Evolutionary conservation across 164 flowering plant species (phyloP).

Genomic region (Umbellularia californica): DNA sequence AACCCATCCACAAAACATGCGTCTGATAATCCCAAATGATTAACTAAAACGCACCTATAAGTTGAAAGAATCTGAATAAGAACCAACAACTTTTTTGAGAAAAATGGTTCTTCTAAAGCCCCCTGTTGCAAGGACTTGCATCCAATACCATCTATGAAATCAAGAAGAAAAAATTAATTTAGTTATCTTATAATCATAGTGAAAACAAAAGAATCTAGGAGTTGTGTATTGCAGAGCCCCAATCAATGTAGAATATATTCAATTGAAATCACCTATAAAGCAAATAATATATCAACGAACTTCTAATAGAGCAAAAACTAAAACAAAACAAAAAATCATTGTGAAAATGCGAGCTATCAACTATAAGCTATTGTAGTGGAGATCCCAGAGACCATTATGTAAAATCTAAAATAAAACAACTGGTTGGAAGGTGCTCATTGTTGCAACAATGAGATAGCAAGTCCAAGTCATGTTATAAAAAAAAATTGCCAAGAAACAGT

Average conservation of each 20-base stretch:
- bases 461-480: too few relatives aligned
- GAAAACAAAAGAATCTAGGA: neutral
- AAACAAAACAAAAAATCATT: neutral
- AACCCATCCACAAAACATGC: neutral
- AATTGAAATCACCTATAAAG: neutral
- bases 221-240: neutral
- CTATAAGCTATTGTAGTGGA: too few relatives aligned
- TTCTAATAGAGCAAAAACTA: neutral
- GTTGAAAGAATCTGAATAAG: slow-evolving; percentile 65
- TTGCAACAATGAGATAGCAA: too few relatives aligned
- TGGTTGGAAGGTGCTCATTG: too few relatives aligned
- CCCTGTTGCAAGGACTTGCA: slow-evolving; percentile 37
- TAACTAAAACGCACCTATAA: slow-evolving; percentile 50
- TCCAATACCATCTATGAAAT: slow-evolving; percentile 35
- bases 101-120: slow-evolving; percentile 69
- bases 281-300: neutral
- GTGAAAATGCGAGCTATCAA: neutral
- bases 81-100: slow-evolving; percentile 69
- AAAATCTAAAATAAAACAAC: too few relatives aligned
- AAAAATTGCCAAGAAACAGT: too few relatives aligned
- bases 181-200: neutral
- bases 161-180: neutral
- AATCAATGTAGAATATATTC: neutral
- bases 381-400: too few relatives aligned
- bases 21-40: neutral